A percentile compares a stretch with the other conserved stretches of the same genome.
Evolutionary conservation across 2,329 filamentous ascomycete species (phyloP).

Genomic region (Cytospora schulzeri): DNA sequence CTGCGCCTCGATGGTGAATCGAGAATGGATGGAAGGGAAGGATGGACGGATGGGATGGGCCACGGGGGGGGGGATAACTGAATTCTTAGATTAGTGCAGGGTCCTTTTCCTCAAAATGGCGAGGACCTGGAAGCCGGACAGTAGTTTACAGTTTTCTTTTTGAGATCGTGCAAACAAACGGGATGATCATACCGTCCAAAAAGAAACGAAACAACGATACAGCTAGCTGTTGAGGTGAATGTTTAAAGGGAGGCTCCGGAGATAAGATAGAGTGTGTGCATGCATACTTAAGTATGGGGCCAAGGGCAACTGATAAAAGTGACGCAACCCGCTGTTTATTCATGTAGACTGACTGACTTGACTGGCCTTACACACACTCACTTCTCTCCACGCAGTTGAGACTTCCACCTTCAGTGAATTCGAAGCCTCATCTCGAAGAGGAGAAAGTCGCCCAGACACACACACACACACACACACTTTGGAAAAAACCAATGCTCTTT

Average conservation of each 20-base stretch:
- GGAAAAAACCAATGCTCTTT: neutral
- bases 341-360: neutral
- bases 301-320: slow-evolving; percentile 7
- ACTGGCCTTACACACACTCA: neutral
- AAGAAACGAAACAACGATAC: too few relatives aligned
- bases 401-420: neutral
- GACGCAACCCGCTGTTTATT: slow-evolving; percentile 6
- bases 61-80: neutral
- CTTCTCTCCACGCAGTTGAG: neutral
- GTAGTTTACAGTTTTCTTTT: neutral
- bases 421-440: neutral
- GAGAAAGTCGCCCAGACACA: neutral
- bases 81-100: slow-evolving; percentile 8
- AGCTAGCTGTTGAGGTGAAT: neutral
- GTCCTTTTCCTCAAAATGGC: neutral
- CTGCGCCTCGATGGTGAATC: neutral
- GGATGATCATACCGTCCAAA: neutral
- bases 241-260: neutral
- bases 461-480: neutral
- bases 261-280: slow-evolving; percentile 3
- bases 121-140: neutral
- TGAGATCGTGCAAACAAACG: neutral
- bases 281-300: neutral
- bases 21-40: slow-evolving; percentile 1
- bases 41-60: neutral